Conservation (phyloP, 441 rosid genomes). For the Brassica balearica region DNA sequence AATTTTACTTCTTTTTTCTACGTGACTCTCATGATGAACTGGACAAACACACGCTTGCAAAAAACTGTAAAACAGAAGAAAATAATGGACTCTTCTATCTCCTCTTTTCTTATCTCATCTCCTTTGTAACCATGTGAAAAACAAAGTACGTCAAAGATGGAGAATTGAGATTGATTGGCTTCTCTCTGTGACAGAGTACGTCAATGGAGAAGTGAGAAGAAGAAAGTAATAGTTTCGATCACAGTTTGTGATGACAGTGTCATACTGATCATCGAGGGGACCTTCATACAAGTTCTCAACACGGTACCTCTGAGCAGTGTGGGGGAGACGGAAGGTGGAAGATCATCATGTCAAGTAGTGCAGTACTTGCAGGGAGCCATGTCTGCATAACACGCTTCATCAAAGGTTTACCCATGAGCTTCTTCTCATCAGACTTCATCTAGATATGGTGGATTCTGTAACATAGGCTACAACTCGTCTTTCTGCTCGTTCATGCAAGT, state of each 20-base stretch:
- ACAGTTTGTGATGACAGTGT: conserved; percentile 47
- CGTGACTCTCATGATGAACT: conserved; percentile 30
- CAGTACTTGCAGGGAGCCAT: conserved; percentile 48
- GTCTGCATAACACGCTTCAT: conserved; percentile 52
- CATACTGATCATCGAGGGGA: conserved; percentile 57
- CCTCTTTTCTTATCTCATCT: no score
- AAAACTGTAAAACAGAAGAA: no score
- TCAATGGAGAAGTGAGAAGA: no score
- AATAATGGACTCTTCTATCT: no score
- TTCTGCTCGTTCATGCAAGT: no score
- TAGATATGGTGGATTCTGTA: no score
- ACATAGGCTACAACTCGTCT: no score
- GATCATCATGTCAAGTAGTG: conserved; percentile 50
- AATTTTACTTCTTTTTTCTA: no score
- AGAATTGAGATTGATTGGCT: no score
- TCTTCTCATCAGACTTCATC: conserved; percentile 49
- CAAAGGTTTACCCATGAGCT: conserved; percentile 40
- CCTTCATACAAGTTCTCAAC: conserved; percentile 64
- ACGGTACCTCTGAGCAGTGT: conserved; percentile 57
- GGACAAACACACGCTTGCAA: conserved; percentile 50
- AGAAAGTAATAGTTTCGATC: conserved; percentile 20
- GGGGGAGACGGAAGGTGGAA: conserved; percentile 55
- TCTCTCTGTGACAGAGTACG: no score
- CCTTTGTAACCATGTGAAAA: no score
- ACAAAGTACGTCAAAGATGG: no score